Conservation (phyloP, 257 asterid genomes). For the Osmanthus fragrans region DNA sequence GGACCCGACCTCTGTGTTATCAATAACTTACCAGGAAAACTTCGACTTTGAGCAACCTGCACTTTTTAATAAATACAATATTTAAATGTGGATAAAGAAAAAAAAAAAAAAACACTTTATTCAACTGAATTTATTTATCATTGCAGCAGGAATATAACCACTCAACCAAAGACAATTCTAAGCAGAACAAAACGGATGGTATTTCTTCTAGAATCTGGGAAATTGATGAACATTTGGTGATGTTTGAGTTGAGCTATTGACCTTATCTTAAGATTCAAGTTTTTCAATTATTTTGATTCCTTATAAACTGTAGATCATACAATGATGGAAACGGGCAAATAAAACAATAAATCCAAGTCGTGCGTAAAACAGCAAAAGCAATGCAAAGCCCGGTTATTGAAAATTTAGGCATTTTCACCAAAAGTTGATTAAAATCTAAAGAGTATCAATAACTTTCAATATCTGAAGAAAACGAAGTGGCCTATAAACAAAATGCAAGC, state of each 20-base stretch:
- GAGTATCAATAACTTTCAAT: no score
- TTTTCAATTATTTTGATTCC: neutral
- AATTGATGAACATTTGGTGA: neutral
- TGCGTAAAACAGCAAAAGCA: neutral
- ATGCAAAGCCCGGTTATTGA: neutral
- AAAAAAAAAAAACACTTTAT: neutral
- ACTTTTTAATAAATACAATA: conserved; percentile 16
- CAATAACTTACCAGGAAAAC: conserved; percentile 92
- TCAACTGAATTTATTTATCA: neutral
- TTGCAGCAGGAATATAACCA: neutral
- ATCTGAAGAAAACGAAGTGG: no score
- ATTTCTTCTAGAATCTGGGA: neutral
- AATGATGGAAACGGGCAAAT: neutral
- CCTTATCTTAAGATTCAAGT: neutral
- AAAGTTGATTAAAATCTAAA: no score
- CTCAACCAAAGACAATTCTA: neutral
- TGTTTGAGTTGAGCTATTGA: neutral
- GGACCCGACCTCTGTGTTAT: conserved; percentile 72
- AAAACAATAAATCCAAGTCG: neutral
- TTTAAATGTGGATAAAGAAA: conserved; percentile 4
- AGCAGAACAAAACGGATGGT: neutral
- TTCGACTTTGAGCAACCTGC: conserved; percentile 94
- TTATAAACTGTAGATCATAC: neutral
- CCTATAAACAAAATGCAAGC: no score
- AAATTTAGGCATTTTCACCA: neutral